Conservation (phyloP, 225 moss, liverwort and hornwort species). For the Physcomitrellopsis africana region DNA sequence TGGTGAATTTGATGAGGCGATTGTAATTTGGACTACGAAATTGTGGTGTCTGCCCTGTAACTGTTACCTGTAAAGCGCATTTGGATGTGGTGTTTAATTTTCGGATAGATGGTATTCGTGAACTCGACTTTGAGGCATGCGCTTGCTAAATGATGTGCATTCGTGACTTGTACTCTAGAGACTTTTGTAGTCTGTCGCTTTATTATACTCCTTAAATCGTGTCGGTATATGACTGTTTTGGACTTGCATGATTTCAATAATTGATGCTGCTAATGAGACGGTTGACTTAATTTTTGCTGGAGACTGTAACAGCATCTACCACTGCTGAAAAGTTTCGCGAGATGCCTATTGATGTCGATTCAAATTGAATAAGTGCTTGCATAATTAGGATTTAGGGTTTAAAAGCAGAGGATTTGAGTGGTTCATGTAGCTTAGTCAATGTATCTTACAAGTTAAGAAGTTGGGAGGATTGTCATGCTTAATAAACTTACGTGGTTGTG, state of each 20-base stretch:
- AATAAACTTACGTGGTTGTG: conserved; percentile 18
- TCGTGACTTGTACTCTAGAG: neutral
- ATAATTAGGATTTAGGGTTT: conserved; percentile 37
- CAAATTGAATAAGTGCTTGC: neutral
- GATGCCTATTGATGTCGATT: neutral
- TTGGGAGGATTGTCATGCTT: conserved; percentile 6
- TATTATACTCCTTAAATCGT: neutral
- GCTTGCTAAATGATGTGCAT: neutral
- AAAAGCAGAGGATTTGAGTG: conserved; percentile 3
- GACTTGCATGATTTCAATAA: neutral
- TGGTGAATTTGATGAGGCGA: conserved; percentile 10
- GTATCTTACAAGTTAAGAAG: neutral
- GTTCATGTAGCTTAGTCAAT: conserved; percentile 20
- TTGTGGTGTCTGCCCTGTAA: conserved; percentile 11
- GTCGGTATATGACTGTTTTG: conserved; percentile 11
- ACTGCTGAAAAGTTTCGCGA: conserved; percentile 3
- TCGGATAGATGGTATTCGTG: neutral
- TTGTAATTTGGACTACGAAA: conserved; percentile 10
- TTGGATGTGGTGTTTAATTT: neutral
- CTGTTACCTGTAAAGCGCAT: conserved; percentile 7
- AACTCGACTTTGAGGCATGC: neutral
- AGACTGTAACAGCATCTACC: conserved; percentile 14
- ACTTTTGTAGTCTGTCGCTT: neutral
- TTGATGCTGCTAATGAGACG: neutral
- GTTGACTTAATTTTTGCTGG: neutral